These are phyloP conservation scores for Penicillium tannophilum DNA, from an alignment of 495 filamentous ascomycete species.

Conservation along the genomic window DNA sequence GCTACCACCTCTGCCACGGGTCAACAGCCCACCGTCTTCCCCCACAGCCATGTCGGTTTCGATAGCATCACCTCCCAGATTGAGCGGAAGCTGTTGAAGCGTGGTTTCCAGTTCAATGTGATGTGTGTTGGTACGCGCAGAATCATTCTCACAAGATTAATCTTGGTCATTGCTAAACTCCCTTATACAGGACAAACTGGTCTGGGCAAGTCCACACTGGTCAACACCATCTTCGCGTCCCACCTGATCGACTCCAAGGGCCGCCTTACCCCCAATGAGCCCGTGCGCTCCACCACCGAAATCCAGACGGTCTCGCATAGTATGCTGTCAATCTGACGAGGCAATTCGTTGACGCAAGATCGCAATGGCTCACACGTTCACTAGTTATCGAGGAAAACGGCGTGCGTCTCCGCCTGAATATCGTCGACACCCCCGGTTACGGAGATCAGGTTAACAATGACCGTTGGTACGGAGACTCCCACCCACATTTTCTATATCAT, in stretches of 20 bases:
- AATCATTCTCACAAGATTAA: background rate
- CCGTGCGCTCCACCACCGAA: conserved; percentile 92
- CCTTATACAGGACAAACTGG: conserved; percentile 77
- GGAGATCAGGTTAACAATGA: conserved; percentile 84
- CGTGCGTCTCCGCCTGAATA: conserved; percentile 75
- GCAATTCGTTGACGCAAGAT: background rate
- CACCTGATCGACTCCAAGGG: conserved; percentile 99
- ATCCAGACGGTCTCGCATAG: conserved; percentile 96
- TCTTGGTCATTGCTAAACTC: conserved; percentile 15
- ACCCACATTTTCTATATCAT: background rate
- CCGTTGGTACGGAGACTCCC: conserved; percentile 58
- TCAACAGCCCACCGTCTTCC: conserved; percentile 68
- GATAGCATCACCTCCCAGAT: conserved; percentile 99
- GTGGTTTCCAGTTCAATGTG: conserved; percentile 99
- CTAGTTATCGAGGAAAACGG: conserved; percentile 95
- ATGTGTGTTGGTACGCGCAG: conserved; percentile 93
- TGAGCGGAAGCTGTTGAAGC: conserved; percentile 98
- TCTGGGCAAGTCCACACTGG: conserved; percentile 96
- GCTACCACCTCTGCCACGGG: conserved; percentile 50
- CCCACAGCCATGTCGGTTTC: conserved; percentile 97
- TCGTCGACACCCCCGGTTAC: conserved; percentile 79
- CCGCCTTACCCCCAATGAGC: conserved; percentile 86
- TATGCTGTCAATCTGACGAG: conserved; percentile 34
- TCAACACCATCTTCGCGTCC: conserved; percentile 99
- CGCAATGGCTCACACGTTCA: conserved; percentile 21